Base-by-base conservation (phyloP, 495 filamentous ascomycete species). In the Aspergillus baeticus region DNA sequence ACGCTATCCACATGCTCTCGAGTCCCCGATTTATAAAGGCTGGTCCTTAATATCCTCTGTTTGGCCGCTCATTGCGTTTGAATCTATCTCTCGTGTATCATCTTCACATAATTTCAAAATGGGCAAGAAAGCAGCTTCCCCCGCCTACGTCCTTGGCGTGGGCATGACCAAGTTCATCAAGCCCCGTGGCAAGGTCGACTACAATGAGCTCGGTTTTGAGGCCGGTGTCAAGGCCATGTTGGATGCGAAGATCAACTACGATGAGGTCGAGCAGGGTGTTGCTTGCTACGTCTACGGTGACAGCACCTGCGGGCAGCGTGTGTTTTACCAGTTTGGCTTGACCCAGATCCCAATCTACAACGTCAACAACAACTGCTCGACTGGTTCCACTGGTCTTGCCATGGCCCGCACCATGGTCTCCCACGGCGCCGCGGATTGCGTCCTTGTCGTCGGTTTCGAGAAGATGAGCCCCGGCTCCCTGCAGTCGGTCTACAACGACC, bases 101-200 rank as follows among this genome's bases (percentile, higher is more conserved):
- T 42, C 22, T 17, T n/a, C 33, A 10, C 17, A 22, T 10, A n/a
- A 29, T 1, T 22, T 37, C 52, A 50, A 23, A 51, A 83, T 83
- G 80, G 75, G 68, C 44, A 81, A 78, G 58, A 81, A 78, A 63
- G 64, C 71, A 69, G 61, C 68, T 26, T 68, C 71, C 34, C 83
- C 81, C 57, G 81, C 82, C 78, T 98, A 96, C 77, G 90, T 98
- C 68, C 84, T 98, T 33, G 93, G 93, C 75, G 93, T 98, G 61
- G 93, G 93, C 71, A 92, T 98, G 87, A 98, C 94, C 75, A 95
- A 95, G 73, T 98, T 98, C 82, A 90, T 96, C 81, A 98, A 98
- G 79, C 94, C 94, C 3, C 83, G 93, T 20, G 91, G 92, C 66
- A 92, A 94, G 72, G 89, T 79, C 52, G 73, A 78, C 55, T 74